phyloP scores from a whole-genome alignment of 2,329 filamentous ascomycete species.

The Paraconiothyrium brasiliense region DNA sequence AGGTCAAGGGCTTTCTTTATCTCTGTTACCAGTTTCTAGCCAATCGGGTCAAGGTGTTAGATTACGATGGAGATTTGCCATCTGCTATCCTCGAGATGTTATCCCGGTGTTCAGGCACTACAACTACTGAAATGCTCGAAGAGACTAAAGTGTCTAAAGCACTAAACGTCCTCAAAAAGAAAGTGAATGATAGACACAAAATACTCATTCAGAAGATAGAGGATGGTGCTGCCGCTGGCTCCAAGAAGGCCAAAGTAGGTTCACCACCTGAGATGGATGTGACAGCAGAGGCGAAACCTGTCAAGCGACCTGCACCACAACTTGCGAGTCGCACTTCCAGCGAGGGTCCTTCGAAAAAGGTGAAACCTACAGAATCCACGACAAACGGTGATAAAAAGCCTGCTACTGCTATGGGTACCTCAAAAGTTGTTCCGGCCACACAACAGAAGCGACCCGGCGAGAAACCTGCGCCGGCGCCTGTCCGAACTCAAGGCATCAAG shows the following conservation, averaged over 20 bases:
- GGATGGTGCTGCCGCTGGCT: constrained; percentile 53
- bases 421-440: constrained; percentile 22
- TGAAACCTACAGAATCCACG: constrained; percentile 36
- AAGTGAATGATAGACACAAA: constrained; percentile 72
- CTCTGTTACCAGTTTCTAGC: constrained; percentile 60
- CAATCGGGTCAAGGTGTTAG: constrained; percentile 57
- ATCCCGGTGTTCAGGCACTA: constrained; percentile 66
- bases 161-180: constrained; percentile 69
- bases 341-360: constrained; percentile 40
- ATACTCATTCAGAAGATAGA: constrained; percentile 68
- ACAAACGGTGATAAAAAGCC: constrained; percentile 30
- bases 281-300: constrained; percentile 37
- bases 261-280: constrained; percentile 36
- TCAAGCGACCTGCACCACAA: constrained; percentile 42
- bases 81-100: constrained; percentile 63
- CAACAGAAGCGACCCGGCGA: constrained; percentile 42
- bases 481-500: constrained; percentile 46
- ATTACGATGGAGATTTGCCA: constrained; percentile 54
- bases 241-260: constrained; percentile 48
- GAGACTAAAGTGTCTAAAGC: constrained; percentile 73
- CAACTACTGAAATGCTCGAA: constrained; percentile 67
- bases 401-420: constrained; percentile 18
- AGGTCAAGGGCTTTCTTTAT: constrained; percentile 54
- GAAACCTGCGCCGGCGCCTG: constrained; percentile 36
- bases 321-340: constrained; percentile 26